Evolutionary conservation across 2,329 filamentous ascomycete genomes (phyloP).

Genomic region (Fusarium concolor): DNA sequence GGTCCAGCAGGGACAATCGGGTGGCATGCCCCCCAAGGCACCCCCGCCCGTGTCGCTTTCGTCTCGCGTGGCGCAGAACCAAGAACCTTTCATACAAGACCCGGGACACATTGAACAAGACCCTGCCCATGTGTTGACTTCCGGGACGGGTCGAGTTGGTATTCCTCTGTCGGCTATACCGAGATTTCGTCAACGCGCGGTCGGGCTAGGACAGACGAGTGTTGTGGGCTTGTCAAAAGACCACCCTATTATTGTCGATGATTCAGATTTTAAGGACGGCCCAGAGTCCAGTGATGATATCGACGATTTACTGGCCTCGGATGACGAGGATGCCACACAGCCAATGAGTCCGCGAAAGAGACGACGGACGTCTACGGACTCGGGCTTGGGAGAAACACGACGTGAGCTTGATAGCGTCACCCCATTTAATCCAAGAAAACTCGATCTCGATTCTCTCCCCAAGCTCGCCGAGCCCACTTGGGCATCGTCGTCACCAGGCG

Average conservation of each 20-base stretch:
- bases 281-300: conserved; percentile 27
- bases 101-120: conserved; percentile 45
- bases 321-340: conserved; percentile 22
- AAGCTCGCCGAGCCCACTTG: conserved; percentile 62
- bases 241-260: conserved; percentile 17
- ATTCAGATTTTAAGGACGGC: conserved; percentile 3
- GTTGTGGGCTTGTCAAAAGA: background rate
- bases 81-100: conserved; percentile 43
- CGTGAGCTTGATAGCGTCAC: conserved; percentile 37
- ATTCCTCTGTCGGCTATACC: conserved; percentile 49
- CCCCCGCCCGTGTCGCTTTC: background rate
- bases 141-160: background rate
- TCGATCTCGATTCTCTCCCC: conserved; percentile 72
- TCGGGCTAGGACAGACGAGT: background rate
- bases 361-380: conserved; percentile 37
- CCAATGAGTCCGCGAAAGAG: conserved; percentile 32
- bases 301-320: conserved; percentile 37
- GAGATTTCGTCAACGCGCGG: conserved; percentile 27
- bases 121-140: conserved; percentile 15
- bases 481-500: conserved; percentile 46
- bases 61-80: background rate
- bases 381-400: conserved; percentile 30
- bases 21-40: too few species aligned
- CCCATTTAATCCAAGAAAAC: conserved; percentile 72
- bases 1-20: conserved; percentile 6